Base-by-base conservation (phyloP, 2,329 filamentous ascomycete genomes). In the Sporothrix pallida region DNA sequence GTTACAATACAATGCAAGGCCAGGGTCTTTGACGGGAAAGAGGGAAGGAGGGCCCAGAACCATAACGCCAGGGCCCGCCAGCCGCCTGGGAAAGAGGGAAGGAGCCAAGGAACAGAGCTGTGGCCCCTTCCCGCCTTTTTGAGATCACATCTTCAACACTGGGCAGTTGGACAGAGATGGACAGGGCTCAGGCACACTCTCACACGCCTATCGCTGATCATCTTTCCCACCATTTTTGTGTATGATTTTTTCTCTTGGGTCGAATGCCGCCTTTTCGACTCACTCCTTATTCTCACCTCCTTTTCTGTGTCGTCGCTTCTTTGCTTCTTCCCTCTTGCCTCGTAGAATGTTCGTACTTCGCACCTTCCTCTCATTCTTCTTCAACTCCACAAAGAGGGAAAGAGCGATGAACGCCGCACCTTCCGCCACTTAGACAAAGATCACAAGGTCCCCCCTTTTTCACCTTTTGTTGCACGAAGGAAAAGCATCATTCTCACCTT, bases 121-220 rank as follows among this genome's bases (percentile, higher is more conserved):
- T 48, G 37, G 9, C n/a, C 17, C 31, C 54, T 48, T 37, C 54
- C 54, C 69, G 48, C 67, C 67, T n/a, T 8, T 31, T 48, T 23
- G 37, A 37, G 31, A 62, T 71, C 54, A 71, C 54, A 71, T 71
- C 68, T 58, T 70, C 52, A 60, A 60, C 48, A 44, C 44, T 37
- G 31, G 63, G 65, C 44, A 13, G 50, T 44, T 42, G n/a, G 54
- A 20, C 20, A 44, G n/a, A 42, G 20, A 23, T 52, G 48, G 15
- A 54, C 48, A 54, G 67, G 46, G 48, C 48, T 42, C 48, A 69
- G 67, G 48, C 67, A 69, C 67, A 17, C 46, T 13, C 50, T 62
- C 31, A 7, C 26, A n/a, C 42, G 20, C 12, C 63, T 26, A 17
- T 68, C 44, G 65, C 65, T 52, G 65, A 68, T 52, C 65, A 37